Base-by-base conservation (phyloP, 2,329 filamentous ascomycete species). In the Ophiostoma fasciatum region DNA sequence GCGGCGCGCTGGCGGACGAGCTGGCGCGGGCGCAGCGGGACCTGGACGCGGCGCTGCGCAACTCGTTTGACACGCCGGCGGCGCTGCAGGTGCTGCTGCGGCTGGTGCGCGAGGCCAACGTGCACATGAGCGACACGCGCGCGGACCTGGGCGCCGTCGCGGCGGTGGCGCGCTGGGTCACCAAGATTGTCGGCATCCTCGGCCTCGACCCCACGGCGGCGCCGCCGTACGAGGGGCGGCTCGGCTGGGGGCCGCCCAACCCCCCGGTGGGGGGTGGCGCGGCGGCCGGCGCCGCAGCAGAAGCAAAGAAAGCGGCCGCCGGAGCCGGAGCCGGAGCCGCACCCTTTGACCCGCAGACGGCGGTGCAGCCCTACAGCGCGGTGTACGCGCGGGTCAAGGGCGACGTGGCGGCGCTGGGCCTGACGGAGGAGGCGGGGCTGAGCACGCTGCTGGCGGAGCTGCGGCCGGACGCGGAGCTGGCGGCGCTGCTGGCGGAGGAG, bases 231-330 rank as follows among this genome's bases (percentile, higher is more conserved):
- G 40, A 49, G 7, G 53, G 56, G 23, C 32, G 29, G 13, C 68
- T 79, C 34, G 76, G 73, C 28, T 81, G 76, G 76, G 76, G 76
- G 21, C 64, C 76, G 34, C 71, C 76, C 31, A 69, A 80, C 26
- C 71, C 74, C 1, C 59, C 67, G 22, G 57, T 57, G 12, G 11
- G 31, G 33, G 3, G 13, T 12, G 10, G 23, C 21, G 21, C 21
- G 21, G 21, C 23, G 3, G 23, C 23, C 3, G n/a, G n/a, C n/a
- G n/a, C n/a, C n/a, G n/a, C n/a, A n/a, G n/a, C n/a, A n/a, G n/a
- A n/a, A n/a, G n/a, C n/a, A n/a, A n/a, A n/a, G n/a, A n/a, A n/a
- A n/a, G n/a, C n/a, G n/a, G n/a, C n/a, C n/a, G n/a, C n/a, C n/a
- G n/a, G n/a, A n/a, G n/a, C n/a, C n/a, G n/a, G n/a, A n/a, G n/a